Percentiles rank a stretch among this genome's conserved stretches.
phyloP scores from a whole-genome alignment of 495 filamentous ascomycete species.

The Daldinia caldariorum region DNA sequence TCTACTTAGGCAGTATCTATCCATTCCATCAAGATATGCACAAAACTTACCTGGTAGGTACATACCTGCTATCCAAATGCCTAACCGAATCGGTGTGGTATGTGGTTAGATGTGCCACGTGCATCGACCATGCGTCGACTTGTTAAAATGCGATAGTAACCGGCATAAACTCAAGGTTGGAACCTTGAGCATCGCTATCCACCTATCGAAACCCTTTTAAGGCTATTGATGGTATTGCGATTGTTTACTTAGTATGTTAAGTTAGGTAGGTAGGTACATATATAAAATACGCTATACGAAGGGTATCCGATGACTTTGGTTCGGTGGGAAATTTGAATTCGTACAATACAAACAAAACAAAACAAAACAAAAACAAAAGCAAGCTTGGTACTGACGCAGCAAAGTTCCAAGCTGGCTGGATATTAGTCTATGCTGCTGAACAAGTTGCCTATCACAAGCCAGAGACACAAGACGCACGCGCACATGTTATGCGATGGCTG shows the following conservation, averaged over 20 bases:
- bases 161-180: slow-evolving; percentile 9
- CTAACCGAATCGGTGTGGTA: not conserved
- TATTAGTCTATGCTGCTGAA: slow-evolving; percentile 23
- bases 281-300: too few species aligned
- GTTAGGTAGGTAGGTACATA: too few species aligned
- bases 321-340: slow-evolving; percentile 9
- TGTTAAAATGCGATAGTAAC: slow-evolving; percentile 4
- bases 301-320: not conserved
- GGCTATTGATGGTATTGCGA: not conserved
- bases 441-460: slow-evolving; percentile 35
- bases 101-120: slow-evolving; percentile 1
- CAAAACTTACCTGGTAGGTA: too few species aligned
- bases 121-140: not conserved
- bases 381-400: too few species aligned
- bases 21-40: too few species aligned
- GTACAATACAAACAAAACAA: slow-evolving; percentile 2
- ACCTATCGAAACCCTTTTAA: slow-evolving; percentile 9
- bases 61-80: not conserved
- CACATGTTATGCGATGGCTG: slow-evolving; percentile 28
- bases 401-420: slow-evolving; percentile 9
- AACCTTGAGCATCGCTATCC: slow-evolving; percentile 5
- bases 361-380: too few species aligned
- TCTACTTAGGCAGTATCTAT: too few species aligned
- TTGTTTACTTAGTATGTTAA: not conserved
- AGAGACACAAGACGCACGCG: slow-evolving; percentile 19